Base-by-base conservation (phyloP, 805 yeast genomes). In the Candida pini region DNA sequence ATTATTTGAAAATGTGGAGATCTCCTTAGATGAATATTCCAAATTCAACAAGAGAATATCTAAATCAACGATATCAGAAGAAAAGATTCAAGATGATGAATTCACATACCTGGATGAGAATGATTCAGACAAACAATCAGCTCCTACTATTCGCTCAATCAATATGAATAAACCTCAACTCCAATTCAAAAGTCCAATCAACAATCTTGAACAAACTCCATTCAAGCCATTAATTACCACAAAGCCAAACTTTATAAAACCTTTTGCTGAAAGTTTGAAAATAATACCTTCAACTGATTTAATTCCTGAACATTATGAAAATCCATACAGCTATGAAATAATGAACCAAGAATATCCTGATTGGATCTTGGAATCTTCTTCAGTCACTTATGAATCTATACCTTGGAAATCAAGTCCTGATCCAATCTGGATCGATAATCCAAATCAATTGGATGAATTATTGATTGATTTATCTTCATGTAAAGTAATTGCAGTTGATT, bases 251-350 rank as follows among this genome's bases (percentile, higher is more conserved):
- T 74, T 86, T 0, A 31, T 79, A 7, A 60, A 57, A 30, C 60
- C 84, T 0, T 67, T 79, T 16, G 74, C 74, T n/a, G 75, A 78
- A 18, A 62, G 76, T 5, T 38, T 71, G 28, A 45, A 41, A 36
- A 49, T 71, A 49, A 63, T 60, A 28, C 57, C 53, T 4, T 54
- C 51, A 18, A 57, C 54, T 1, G 69, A 64, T 5, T 64, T 63
- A 17, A 60, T 62, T 21, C 81, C 84, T 4, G 55, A 71, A 8
- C 85, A 78, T 56, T 82, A 78, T 51, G 69, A 69, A 8, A 92
- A 92, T 33, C 98, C 98, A 0, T 90, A 92, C 51, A 73, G 66
- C 30, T 56, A 60, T 25, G 97, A 90, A 58, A 90, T 90, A 29
- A 68, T 69, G 48, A 60, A 68, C 23, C 81, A 76, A 38, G 76